Conservation (phyloP, 2,329 filamentous ascomycete genomes). For the Ophiostoma tasmaniense region DNA sequence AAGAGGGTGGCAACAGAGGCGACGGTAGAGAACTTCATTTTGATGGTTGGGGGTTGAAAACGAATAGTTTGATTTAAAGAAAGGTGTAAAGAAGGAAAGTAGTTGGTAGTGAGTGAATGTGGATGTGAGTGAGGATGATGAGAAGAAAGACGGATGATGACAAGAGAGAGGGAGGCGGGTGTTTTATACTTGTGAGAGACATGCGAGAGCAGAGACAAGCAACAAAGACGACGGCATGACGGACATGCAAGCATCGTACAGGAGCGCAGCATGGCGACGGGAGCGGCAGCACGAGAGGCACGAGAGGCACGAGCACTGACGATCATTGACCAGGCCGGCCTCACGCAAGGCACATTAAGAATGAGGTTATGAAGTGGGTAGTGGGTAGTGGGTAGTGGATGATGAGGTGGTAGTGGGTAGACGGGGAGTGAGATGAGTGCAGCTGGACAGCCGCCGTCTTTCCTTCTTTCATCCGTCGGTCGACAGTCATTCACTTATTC, state of each 20-base stretch:
- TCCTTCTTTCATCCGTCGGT: too few relatives aligned
- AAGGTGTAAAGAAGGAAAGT: neutral
- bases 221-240: neutral
- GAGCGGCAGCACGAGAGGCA: too few relatives aligned
- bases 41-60: constrained; percentile 8
- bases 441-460: neutral
- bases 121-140: constrained; percentile 11
- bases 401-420: neutral
- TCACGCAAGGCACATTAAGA: neutral
- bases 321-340: neutral
- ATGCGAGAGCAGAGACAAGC: neutral
- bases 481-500: too few relatives aligned
- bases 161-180: neutral
- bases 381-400: neutral
- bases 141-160: constrained; percentile 1
- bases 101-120: constrained; percentile 4
- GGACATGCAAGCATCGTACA: neutral
- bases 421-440: neutral
- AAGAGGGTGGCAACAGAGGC: constrained; percentile 11
- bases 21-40: constrained; percentile 20
- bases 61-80: neutral
- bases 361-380: neutral
- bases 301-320: neutral
- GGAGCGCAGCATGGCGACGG: too few relatives aligned
- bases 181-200: neutral